A percentile compares a stretch with the other conserved stretches of the same genome.
phyloP scores from a whole-genome alignment of 257 asterid species.

The Thymus quinquecostatus region DNA sequence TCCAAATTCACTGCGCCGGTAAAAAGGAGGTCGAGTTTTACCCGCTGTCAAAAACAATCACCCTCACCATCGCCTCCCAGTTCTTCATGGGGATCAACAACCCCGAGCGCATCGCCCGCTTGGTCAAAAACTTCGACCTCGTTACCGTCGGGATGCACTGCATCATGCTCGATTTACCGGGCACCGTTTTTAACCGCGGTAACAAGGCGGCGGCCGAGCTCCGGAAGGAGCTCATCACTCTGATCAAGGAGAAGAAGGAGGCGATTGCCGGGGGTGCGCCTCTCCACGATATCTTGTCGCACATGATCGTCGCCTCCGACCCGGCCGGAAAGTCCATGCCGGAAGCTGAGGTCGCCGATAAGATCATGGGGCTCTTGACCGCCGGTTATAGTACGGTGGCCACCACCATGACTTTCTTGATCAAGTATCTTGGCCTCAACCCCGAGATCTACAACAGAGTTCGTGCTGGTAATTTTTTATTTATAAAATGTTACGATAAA shows the following conservation, averaged over 20 bases:
- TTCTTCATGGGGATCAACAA: constrained; percentile 57
- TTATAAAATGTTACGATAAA: not conserved
- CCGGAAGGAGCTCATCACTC: constrained; percentile 51
- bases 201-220: constrained; percentile 62
- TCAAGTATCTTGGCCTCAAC: constrained; percentile 64
- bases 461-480: constrained; percentile 44
- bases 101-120: constrained; percentile 48
- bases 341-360: constrained; percentile 68
- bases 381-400: constrained; percentile 84
- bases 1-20: constrained; percentile 43
- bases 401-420: constrained; percentile 56
- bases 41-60: constrained; percentile 55
- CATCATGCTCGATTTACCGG: constrained; percentile 53
- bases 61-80: constrained; percentile 56
- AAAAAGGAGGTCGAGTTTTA: constrained; percentile 39
- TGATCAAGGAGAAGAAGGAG: constrained; percentile 60
- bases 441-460: constrained; percentile 50
- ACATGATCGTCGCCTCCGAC: constrained; percentile 54
- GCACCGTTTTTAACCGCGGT: constrained; percentile 55
- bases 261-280: constrained; percentile 41
- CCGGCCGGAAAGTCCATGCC: constrained; percentile 49
- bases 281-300: constrained; percentile 43
- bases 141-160: constrained; percentile 63
- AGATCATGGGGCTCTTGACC: constrained; percentile 65
- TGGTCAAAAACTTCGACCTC: constrained; percentile 56